Percentiles rank a stretch among this genome's conserved stretches.
phyloP scores from a whole-genome alignment of 108 stramenopile species.

The Asterionellopsis glacialis region DNA sequence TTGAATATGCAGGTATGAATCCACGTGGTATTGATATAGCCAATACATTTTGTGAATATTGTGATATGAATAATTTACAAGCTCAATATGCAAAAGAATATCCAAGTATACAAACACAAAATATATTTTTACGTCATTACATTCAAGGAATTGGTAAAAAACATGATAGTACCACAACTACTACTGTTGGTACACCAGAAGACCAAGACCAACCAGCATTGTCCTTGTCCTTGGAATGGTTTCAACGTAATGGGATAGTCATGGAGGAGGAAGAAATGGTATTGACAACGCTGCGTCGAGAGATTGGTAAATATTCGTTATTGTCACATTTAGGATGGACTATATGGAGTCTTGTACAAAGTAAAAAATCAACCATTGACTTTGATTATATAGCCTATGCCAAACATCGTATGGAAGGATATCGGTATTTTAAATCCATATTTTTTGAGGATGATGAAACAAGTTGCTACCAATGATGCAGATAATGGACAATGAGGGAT shows the following conservation, averaged over 20 bases:
- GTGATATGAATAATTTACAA: conserved; percentile 59
- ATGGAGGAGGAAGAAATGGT: conserved; percentile 14
- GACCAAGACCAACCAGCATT: no score
- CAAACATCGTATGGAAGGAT: conserved; percentile 55
- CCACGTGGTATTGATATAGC: conserved; percentile 71
- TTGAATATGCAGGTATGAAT: conserved; percentile 78
- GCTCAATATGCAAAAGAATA: conserved; percentile 54
- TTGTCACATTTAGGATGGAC: conserved; percentile 73
- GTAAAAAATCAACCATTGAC: conserved; percentile 35
- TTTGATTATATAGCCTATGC: conserved; percentile 79
- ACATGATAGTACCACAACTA: not conserved
- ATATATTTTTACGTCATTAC: conserved; percentile 45
- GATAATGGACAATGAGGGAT: no score
- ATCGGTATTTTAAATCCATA: conserved; percentile 26
- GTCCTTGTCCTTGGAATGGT: no score
- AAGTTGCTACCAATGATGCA: no score
- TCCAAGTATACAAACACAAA: conserved; percentile 32
- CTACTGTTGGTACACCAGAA: no score
- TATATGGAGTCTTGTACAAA: conserved; percentile 65
- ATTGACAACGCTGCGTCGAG: conserved; percentile 24
- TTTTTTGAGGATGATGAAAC: conserved; percentile 10
- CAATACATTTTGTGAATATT: conserved; percentile 79
- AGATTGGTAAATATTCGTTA: conserved; percentile 43
- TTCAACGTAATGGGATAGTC: no score
- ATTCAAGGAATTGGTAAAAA: conserved; percentile 6